phyloP scores from a whole-genome alignment of 2,329 filamentous ascomycete genomes.

The Hypoxylon sp. region DNA sequence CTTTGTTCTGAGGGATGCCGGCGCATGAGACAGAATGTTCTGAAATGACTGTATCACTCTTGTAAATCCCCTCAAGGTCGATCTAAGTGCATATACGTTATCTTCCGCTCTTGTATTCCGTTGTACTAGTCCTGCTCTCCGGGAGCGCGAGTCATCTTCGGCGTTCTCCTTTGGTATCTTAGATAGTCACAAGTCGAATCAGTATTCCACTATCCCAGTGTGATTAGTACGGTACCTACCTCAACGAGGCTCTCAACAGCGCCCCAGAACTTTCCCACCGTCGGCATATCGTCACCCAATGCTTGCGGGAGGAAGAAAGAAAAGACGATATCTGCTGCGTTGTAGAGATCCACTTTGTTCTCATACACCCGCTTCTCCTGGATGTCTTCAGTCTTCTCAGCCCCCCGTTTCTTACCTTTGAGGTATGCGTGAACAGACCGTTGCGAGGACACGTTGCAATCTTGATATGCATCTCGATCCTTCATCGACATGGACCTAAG shows the following conservation, averaged over 20 bases:
- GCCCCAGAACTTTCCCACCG: conserved; percentile 48
- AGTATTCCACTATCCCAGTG: neutral
- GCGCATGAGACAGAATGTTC: conserved; percentile 43
- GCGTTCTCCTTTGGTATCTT: conserved; percentile 16
- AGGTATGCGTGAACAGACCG: conserved; percentile 39
- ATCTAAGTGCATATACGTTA: conserved; percentile 22
- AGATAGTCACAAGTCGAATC: conserved; percentile 4
- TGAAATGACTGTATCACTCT: conserved; percentile 42
- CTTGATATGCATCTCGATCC: conserved; percentile 40
- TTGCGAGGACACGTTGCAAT: conserved; percentile 40
- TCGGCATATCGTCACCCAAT: conserved; percentile 35
- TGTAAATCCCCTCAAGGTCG: conserved; percentile 33
- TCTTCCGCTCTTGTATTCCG: neutral
- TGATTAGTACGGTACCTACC: conserved; percentile 29
- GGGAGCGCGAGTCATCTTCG: neutral
- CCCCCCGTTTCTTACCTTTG: conserved; percentile 5
- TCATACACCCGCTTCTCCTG: conserved; percentile 29
- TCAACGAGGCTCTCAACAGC: conserved; percentile 44
- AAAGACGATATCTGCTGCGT: conserved; percentile 44
- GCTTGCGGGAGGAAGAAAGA: conserved; percentile 45
- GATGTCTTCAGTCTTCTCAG: conserved; percentile 16
- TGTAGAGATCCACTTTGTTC: conserved; percentile 47
- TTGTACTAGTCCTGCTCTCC: conserved; percentile 2
- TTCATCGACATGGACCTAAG: conserved; percentile 29
- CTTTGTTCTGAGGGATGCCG: conserved; percentile 49